Conservation (phyloP, 805 yeast species). For the Saturnispora sekii region DNA sequence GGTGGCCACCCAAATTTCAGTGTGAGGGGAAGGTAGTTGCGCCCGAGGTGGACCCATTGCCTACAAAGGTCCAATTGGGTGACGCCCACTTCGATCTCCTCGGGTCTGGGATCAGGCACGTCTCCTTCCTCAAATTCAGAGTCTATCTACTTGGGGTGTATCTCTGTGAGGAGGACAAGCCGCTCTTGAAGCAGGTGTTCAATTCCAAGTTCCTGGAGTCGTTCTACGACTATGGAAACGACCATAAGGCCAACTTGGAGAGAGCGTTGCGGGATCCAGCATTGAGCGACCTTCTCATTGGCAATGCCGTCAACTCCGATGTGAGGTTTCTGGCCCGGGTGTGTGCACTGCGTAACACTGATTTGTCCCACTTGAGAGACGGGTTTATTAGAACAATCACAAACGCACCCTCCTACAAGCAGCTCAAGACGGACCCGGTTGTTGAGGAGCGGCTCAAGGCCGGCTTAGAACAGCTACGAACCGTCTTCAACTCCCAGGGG, state of each 20-base stretch:
- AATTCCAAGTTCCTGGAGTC: slow-evolving; percentile 33
- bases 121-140: slow-evolving; percentile 70
- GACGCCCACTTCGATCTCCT: slow-evolving; percentile 39
- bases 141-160: slow-evolving; percentile 87
- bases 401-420: slow-evolving; percentile 53
- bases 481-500: slow-evolving; percentile 37
- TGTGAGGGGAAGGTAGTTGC: slow-evolving; percentile 14
- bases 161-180: slow-evolving; percentile 50
- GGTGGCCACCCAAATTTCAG: background rate
- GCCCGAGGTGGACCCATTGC: slow-evolving; percentile 23
- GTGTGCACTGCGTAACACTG: slow-evolving; percentile 84
- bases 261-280: slow-evolving; percentile 41
- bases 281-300: slow-evolving; percentile 43
- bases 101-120: slow-evolving; percentile 77
- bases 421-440: slow-evolving; percentile 33
- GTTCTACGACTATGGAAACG: slow-evolving; percentile 17
- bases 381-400: slow-evolving; percentile 77
- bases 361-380: slow-evolving; percentile 80
- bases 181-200: slow-evolving; percentile 31
- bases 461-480: slow-evolving; percentile 62
- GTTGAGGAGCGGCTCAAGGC: slow-evolving; percentile 15
- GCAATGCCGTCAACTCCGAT: slow-evolving; percentile 46
- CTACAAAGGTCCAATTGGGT: slow-evolving; percentile 14
- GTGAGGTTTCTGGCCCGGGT: slow-evolving; percentile 64
- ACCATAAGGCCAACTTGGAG: slow-evolving; percentile 33